These are phyloP conservation scores for Lepidium aucheri DNA, from an alignment of 345 rosid species.

Conservation along the genomic window DNA sequence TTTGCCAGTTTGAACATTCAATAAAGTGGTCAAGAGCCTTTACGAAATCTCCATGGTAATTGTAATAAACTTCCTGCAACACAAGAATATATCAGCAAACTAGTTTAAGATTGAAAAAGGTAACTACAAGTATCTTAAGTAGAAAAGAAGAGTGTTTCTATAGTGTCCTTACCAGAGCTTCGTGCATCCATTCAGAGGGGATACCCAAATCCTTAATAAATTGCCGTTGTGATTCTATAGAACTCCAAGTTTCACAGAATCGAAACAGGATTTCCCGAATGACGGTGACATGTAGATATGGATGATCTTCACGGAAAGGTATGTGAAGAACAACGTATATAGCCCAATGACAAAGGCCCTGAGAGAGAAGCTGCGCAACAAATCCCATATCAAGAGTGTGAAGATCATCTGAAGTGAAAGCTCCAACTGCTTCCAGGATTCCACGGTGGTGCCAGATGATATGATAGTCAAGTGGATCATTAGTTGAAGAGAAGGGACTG, in stretches of 20 bases:
- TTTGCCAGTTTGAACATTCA: constrained; percentile 83
- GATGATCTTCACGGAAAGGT: constrained; percentile 61
- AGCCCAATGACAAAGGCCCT: constrained; percentile 91
- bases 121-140: too few relatives aligned
- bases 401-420: constrained; percentile 71
- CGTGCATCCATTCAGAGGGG: too few relatives aligned
- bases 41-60: constrained; percentile 52
- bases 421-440: constrained; percentile 70
- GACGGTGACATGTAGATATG: constrained; percentile 58
- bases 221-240: constrained; percentile 57
- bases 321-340: constrained; percentile 88
- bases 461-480: constrained; percentile 96
- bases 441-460: constrained; percentile 97
- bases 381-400: constrained; percentile 64
- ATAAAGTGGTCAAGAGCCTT: constrained; percentile 89
- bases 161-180: too few relatives aligned
- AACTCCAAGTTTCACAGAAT: constrained; percentile 85
- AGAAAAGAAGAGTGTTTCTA: too few relatives aligned
- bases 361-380: constrained; percentile 73
- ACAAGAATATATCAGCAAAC: constrained; percentile 27
- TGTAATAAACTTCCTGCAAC: constrained; percentile 15
- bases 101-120: too few relatives aligned
- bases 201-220: background rate
- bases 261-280: constrained; percentile 57
- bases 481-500: constrained; percentile 78